Evolutionary conservation across 805 yeast genomes (phyloP).

Genomic region (Teunomyces cretensis): DNA sequence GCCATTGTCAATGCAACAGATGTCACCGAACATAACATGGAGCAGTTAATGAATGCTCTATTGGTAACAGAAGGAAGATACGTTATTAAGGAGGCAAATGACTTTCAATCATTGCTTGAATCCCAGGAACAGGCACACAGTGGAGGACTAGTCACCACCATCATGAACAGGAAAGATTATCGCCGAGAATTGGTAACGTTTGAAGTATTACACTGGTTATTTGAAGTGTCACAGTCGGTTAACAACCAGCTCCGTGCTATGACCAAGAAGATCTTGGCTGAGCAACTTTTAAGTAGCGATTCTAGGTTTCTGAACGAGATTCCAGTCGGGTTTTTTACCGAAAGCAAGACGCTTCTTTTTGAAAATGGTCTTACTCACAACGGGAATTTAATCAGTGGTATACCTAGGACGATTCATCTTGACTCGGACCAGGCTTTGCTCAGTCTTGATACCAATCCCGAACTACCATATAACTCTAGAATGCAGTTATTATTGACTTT

Average conservation of each 20-base stretch:
- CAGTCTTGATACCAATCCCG: not conserved
- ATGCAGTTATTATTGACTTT: conserved; percentile 58
- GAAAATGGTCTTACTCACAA: conserved; percentile 32
- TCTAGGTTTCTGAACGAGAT: conserved; percentile 31
- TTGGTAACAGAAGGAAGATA: conserved; percentile 3
- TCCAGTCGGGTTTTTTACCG: conserved; percentile 22
- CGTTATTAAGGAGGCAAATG: no score
- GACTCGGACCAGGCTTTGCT: not conserved
- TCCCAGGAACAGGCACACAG: no score
- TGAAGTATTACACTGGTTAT: conserved; percentile 53
- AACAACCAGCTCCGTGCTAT: conserved; percentile 22
- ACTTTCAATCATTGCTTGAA: no score
- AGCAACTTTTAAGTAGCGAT: conserved; percentile 37
- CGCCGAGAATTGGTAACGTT: conserved; percentile 23
- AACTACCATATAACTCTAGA: conserved; percentile 35
- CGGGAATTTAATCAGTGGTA: conserved; percentile 25
- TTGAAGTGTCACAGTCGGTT: conserved; percentile 27
- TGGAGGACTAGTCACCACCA: no score
- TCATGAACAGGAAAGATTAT: no score
- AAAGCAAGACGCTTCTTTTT: conserved; percentile 19
- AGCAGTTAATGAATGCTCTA: conserved; percentile 26
- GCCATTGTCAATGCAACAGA: conserved; percentile 42
- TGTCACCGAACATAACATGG: conserved; percentile 23
- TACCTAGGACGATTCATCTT: not conserved
- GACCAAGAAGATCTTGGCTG: conserved; percentile 44